These are phyloP conservation scores for Vickermania spadyakhi DNA, from an alignment of 208 protist genomes.

Conservation along the genomic window DNA sequence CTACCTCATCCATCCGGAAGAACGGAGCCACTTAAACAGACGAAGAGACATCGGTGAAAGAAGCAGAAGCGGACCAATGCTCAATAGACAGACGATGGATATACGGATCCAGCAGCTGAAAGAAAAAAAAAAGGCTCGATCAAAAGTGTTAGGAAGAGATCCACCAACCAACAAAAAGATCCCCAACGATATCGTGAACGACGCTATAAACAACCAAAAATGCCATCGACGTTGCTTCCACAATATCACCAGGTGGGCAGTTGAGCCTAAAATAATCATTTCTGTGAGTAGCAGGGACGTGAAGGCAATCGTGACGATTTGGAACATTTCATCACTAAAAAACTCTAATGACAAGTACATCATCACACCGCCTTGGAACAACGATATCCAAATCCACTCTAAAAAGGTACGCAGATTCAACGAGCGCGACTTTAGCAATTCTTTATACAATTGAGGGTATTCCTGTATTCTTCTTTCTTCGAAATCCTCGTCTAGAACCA, in stretches of 20 bases:
- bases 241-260: slow-evolving; percentile 88
- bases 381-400: slow-evolving; percentile 75
- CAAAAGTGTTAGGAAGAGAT: slow-evolving; percentile 89
- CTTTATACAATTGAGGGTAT: slow-evolving; percentile 97
- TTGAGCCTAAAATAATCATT: slow-evolving; percentile 92
- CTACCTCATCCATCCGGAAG: not conserved
- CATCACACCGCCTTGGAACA: slow-evolving; percentile 94
- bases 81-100: slow-evolving; percentile 65
- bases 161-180: slow-evolving; percentile 91
- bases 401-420: slow-evolving; percentile 83
- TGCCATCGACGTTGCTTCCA: slow-evolving; percentile 52
- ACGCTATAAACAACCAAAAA: slow-evolving; percentile 78
- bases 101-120: slow-evolving; percentile 87
- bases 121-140: slow-evolving; percentile 89
- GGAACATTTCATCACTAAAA: slow-evolving; percentile 92
- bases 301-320: slow-evolving; percentile 97
- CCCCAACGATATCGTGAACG: slow-evolving; percentile 83
- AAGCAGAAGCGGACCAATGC: slow-evolving; percentile 44
- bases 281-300: slow-evolving; percentile 97
- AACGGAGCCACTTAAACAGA: not conserved
- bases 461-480: slow-evolving; percentile 84
- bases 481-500: slow-evolving; percentile 97
- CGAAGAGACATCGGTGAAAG: slow-evolving; percentile 19
- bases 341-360: slow-evolving; percentile 93
- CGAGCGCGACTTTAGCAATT: slow-evolving; percentile 93